Percentiles rank a stretch among this genome's conserved stretches.
Conservation (phyloP, 2,329 filamentous ascomycete species). For the Penicillium sumatraense region DNA sequence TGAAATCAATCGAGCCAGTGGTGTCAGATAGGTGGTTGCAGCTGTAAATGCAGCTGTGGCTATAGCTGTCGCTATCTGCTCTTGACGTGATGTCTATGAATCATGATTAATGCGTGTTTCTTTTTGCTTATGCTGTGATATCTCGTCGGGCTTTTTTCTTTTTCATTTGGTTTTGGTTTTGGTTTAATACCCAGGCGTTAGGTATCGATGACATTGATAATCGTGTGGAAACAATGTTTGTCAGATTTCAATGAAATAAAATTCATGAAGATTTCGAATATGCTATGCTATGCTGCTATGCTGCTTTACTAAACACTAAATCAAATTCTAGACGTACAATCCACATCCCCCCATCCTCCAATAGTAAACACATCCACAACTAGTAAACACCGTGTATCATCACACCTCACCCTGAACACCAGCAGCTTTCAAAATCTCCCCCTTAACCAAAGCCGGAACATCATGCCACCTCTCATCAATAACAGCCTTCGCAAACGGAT, state of each 20-base stretch:
- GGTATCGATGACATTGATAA: no score
- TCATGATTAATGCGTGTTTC: constrained; percentile 3
- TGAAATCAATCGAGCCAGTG: no score
- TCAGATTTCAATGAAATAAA: no score
- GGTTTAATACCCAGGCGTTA: constrained; percentile 20
- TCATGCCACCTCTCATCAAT: constrained; percentile 39
- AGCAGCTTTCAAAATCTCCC: constrained; percentile 29
- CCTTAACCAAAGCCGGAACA: constrained; percentile 30
- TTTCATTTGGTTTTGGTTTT: background rate
- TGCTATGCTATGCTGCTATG: no score
- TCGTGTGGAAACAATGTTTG: no score
- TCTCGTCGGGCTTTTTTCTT: no score
- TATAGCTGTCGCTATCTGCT: background rate
- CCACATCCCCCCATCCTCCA: no score
- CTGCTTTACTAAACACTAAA: no score
- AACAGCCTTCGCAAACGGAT: constrained; percentile 41
- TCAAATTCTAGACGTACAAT: no score
- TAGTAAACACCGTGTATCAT: background rate
- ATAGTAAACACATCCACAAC: background rate
- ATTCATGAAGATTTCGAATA: no score
- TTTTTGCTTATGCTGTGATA: background rate
- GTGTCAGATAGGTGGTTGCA: no score
- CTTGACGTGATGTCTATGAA: background rate
- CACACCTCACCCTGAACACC: background rate
- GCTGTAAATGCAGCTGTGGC: no score